phyloP scores from a whole-genome alignment of 2,329 filamentous ascomycete species.

The Botryotinia globosa region DNA sequence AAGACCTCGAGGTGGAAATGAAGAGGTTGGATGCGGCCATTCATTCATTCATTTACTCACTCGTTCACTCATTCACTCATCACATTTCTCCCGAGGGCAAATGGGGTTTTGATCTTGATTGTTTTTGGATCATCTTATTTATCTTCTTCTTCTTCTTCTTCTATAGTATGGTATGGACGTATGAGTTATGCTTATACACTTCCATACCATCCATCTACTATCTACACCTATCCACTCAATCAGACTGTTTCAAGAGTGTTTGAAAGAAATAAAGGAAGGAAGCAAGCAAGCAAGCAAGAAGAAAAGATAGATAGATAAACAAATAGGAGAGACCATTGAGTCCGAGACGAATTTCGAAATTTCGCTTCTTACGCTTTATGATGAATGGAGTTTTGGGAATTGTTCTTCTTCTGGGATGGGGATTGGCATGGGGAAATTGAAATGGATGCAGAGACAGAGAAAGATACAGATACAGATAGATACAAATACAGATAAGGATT shows the following conservation, averaged over 20 bases:
- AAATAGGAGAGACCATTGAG: neutral
- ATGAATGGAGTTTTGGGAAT: neutral
- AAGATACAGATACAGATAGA: neutral
- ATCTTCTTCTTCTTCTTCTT: neutral
- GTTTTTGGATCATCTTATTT: neutral
- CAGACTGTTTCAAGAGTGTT: neutral
- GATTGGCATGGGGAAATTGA: neutral
- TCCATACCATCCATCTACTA: neutral
- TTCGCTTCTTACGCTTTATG: neutral
- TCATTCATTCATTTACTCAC: neutral
- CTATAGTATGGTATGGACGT: neutral
- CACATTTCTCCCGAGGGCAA: neutral
- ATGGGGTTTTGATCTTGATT: neutral
- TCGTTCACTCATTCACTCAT: neutral
- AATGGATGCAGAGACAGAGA: neutral
- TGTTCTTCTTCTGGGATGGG: neutral
- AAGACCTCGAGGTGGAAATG: neutral
- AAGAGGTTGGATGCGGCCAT: neutral
- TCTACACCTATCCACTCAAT: neutral
- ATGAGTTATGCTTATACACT: neutral
- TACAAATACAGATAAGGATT: neutral
- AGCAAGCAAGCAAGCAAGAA: neutral
- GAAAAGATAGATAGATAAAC: neutral
- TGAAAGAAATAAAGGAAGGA: neutral
- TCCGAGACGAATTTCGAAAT: neutral